Percentiles rank a stretch among this genome's conserved stretches.
phyloP scores from a whole-genome alignment of 805 yeast species.

The Starmerella bombicola region DNA sequence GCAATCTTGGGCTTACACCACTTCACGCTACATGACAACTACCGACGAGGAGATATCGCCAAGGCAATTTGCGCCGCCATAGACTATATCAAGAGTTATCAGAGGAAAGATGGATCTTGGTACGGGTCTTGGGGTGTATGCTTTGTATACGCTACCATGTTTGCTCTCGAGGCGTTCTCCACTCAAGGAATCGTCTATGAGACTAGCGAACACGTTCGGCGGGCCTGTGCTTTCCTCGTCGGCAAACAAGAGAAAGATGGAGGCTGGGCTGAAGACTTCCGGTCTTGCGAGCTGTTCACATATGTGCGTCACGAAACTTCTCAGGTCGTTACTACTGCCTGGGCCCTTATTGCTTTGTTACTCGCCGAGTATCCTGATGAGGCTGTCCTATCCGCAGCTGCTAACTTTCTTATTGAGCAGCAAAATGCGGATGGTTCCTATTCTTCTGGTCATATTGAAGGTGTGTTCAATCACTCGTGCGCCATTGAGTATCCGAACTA shows the following conservation, averaged over 20 bases:
- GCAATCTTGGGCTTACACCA: conserved; percentile 77
- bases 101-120: conserved; percentile 82
- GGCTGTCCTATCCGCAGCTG: conserved; percentile 49
- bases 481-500: conserved; percentile 95
- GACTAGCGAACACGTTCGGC: conserved; percentile 48
- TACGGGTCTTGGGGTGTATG: conserved; percentile 99
- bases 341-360: conserved; percentile 77
- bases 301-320: conserved; percentile 57
- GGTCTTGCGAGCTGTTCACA: conserved; percentile 67
- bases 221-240: conserved; percentile 77
- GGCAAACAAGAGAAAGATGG: conserved; percentile 73
- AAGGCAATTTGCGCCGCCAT: conserved; percentile 65
- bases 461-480: conserved; percentile 88
- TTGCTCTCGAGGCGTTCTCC: conserved; percentile 83
- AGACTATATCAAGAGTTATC: conserved; percentile 54
- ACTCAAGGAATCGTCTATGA: conserved; percentile 53
- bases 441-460: conserved; percentile 75
- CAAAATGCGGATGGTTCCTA: conserved; percentile 75
- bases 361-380: conserved; percentile 69
- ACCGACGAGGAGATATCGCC: conserved; percentile 52
- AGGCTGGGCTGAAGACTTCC: conserved; percentile 96
- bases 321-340: conserved; percentile 77
- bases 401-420: conserved; percentile 46
- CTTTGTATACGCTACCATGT: conserved; percentile 92
- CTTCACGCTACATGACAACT: conserved; percentile 53